Conservation (phyloP, 148 eudicot species). For the Vaccinium macrocarpon region DNA sequence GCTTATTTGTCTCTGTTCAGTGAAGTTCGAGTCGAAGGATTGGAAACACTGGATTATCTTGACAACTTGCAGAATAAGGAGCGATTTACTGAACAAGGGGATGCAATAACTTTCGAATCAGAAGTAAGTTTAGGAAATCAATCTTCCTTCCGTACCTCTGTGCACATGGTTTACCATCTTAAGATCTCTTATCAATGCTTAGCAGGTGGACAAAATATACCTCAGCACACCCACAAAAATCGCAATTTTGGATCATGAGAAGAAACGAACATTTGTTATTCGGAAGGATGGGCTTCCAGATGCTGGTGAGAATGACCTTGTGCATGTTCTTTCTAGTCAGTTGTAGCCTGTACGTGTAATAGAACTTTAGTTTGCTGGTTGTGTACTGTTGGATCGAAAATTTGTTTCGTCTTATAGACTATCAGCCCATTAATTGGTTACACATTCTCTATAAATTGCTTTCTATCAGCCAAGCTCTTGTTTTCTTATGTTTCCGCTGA, state of each 20-base stretch:
- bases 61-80: slow-evolving; percentile 66
- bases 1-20: slow-evolving; percentile 35
- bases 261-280: slow-evolving; percentile 77
- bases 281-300: slow-evolving; percentile 94
- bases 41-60: slow-evolving; percentile 81
- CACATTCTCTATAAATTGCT: background rate
- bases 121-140: slow-evolving; percentile 49
- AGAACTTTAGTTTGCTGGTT: slow-evolving; percentile 3
- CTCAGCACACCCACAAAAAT: slow-evolving; percentile 79
- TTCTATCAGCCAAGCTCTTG: slow-evolving; percentile 2
- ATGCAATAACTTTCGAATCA: slow-evolving; percentile 84
- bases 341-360: background rate
- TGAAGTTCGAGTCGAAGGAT: slow-evolving; percentile 89
- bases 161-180: background rate
- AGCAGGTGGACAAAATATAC: slow-evolving; percentile 76
- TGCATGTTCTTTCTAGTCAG: background rate
- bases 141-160: background rate
- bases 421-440: background rate
- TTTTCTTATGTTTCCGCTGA: background rate
- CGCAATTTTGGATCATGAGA: slow-evolving; percentile 82
- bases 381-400: background rate
- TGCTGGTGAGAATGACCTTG: slow-evolving; percentile 54
- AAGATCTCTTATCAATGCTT: background rate
- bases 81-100: slow-evolving; percentile 90
- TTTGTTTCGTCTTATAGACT: background rate